Evolutionary conservation across 306 rosid genomes (phyloP), one percentile per base, ranked within the genome.

Genomic region (Castanospermum australe): DNA sequence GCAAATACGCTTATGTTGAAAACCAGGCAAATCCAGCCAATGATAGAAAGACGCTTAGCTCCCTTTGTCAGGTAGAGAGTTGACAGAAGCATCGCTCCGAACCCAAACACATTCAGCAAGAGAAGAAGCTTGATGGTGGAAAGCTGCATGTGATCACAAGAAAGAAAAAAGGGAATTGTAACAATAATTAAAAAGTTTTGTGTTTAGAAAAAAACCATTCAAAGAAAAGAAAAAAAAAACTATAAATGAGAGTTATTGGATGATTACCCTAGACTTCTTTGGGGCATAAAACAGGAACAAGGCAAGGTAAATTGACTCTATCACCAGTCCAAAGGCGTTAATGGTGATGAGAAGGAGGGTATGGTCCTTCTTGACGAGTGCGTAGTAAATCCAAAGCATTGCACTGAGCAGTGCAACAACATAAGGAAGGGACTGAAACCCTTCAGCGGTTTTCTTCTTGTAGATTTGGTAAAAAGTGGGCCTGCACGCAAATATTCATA

Each of bases 381-480:
- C 99, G 3, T 96, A 96, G 90, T 93, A 96, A 51, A 96, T 88
- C 96, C 94, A 91, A 54, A 93, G 87, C 97, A 90, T 93, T 33
- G 87, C 94, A 75, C 99, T 96, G 52, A 96, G 83, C 0, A 96
- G 87, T 48, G 90, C 92, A n/a, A 96, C 89, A 72, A 90, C 94
- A 56, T 96, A 96, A 2, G 99, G 97, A 47, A 93, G 86, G 17
- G 94, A 81, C 32, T 93, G 99, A 62, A 83, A 96, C 21, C 96
- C 98, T 33, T 89, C 99, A 0, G 93, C 83, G 0, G 96, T 82
- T 86, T 96, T 96, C 77, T 82, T 93, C 89, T 90, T 91, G 87
- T 76, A 86, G n/a, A 96, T 80, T 73, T 76, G 88, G 82, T 90
- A 85, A 83, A 96, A 96, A 1, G 99, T 96, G 60, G 97, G 99